Evolutionary conservation across 805 yeast species (phyloP).

Genomic region (Kuraishia ogatae): DNA sequence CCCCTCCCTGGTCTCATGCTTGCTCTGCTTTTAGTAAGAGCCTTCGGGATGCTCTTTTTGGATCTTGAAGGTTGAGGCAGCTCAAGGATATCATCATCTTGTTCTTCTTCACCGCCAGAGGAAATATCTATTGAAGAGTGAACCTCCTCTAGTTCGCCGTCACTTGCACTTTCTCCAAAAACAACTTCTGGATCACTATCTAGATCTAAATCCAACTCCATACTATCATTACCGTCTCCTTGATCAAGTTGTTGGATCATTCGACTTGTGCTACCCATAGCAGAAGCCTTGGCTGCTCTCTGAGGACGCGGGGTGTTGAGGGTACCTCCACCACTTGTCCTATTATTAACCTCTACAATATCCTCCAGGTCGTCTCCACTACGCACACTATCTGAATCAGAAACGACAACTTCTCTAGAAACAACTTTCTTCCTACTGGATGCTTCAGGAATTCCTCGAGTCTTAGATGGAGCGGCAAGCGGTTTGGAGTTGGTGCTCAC

Average conservation of each 20-base stretch:
- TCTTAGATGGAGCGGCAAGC: neutral
- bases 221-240: neutral
- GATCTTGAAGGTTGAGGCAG: neutral
- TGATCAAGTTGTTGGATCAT: neutral
- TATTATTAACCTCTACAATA: conserved; percentile 2
- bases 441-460: neutral
- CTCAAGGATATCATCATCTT: conserved; percentile 1
- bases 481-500: neutral
- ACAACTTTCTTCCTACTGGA: neutral
- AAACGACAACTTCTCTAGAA: neutral
- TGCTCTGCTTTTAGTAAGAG: neutral
- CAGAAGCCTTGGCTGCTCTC: neutral
- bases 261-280: neutral
- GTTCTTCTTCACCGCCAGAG: neutral
- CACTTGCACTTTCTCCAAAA: neutral
- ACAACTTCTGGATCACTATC: neutral
- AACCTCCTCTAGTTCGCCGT: neutral
- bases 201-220: neutral
- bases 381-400: conserved; percentile 3
- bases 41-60: neutral
- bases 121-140: neutral
- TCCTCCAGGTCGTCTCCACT: conserved; percentile 1
- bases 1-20: neutral
- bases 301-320: neutral
- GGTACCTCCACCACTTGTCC: neutral